These are phyloP conservation scores for Solanum pimpinellifolium DNA, from an alignment of 257 asterid species.

Conservation along the genomic window DNA sequence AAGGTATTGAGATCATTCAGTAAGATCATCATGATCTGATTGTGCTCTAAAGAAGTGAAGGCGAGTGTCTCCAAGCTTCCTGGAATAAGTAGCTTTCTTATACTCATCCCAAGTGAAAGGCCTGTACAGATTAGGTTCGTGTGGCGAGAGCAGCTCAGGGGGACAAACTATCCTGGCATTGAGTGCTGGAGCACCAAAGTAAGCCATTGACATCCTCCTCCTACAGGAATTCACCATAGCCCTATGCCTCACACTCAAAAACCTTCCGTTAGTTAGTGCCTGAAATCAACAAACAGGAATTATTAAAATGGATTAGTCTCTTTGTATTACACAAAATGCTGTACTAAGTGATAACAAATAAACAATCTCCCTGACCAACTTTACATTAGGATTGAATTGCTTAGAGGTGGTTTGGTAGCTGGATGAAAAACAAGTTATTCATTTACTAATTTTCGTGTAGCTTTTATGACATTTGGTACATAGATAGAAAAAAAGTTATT, in stretches of 20 bases:
- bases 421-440: not conserved
- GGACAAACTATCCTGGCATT: constrained; percentile 26
- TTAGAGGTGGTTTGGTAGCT: not conserved
- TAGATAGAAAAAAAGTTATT: not conserved
- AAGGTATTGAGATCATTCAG: not conserved
- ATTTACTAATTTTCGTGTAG: not conserved
- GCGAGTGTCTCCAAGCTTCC: constrained; percentile 26
- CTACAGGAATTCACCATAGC: constrained; percentile 28
- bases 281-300: not conserved
- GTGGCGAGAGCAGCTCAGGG: constrained; percentile 9
- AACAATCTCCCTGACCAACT: not conserved
- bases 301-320: not conserved
- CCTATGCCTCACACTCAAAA: constrained; percentile 54
- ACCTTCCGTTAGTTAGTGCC: constrained; percentile 65
- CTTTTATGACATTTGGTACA: not conserved
- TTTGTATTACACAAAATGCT: not conserved
- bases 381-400: not conserved
- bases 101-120: constrained; percentile 47
- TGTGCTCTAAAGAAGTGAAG: constrained; percentile 18
- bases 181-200: constrained; percentile 51
- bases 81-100: constrained; percentile 25
- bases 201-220: constrained; percentile 49
- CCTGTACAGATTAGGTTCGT: constrained; percentile 23
- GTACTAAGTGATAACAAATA: not conserved
- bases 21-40: not conserved